Conservation (phyloP, 2,329 filamentous ascomycete species). For the Venturiaceae sp. region DNA sequence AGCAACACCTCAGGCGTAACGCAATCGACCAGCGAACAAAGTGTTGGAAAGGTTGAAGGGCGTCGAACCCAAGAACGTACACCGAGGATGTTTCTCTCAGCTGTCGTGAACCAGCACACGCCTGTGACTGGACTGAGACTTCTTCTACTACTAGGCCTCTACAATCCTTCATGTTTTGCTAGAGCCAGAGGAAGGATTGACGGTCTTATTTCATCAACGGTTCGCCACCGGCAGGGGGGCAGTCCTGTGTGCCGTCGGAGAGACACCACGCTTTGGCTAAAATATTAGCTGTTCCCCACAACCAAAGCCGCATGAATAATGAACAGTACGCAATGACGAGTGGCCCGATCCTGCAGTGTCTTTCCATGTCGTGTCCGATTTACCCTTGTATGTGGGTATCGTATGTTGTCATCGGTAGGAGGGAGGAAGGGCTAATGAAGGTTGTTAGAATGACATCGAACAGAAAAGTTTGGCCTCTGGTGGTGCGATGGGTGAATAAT, state of each 20-base stretch:
- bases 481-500: background rate
- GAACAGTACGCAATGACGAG: background rate
- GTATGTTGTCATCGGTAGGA: background rate
- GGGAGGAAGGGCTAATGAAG: background rate
- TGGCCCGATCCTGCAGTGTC: background rate
- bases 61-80: background rate
- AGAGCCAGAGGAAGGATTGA: background rate
- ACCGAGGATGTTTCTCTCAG: background rate
- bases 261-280: background rate
- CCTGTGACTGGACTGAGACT: constrained; percentile 1
- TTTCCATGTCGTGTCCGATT: background rate
- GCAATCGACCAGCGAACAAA: background rate
- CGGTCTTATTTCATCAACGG: too few species aligned
- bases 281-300: background rate
- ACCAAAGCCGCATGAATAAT: background rate
- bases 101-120: background rate
- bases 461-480: background rate
- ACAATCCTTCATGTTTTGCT: background rate
- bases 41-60: background rate
- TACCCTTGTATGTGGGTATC: background rate
- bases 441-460: background rate
- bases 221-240: background rate
- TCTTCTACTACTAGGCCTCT: background rate
- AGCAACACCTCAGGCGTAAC: background rate
- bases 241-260: background rate